A percentile compares a stretch with the other conserved stretches of the same genome.
Conservation (phyloP, 352 stramenopile genomes). For the Phytophthora kernoviae region DNA sequence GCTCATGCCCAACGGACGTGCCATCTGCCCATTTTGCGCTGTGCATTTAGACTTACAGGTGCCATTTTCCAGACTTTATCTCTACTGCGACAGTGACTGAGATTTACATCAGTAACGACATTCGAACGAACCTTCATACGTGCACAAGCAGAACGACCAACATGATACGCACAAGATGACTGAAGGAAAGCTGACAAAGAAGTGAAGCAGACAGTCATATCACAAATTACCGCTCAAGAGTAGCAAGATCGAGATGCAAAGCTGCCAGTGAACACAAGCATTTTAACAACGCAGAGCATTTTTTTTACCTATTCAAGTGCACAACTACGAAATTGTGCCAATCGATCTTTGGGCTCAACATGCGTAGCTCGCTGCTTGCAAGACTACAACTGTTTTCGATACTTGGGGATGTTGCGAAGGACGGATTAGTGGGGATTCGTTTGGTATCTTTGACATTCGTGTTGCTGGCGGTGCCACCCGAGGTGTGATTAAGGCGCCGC, state of each 20-base stretch:
- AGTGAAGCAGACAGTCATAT: too few species aligned
- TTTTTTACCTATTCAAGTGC: too few species aligned
- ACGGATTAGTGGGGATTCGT: constrained; percentile 10
- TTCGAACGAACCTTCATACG: neutral
- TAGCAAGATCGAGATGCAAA: too few species aligned
- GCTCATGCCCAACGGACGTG: constrained; percentile 74
- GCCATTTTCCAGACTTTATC: constrained; percentile 75
- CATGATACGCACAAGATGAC: too few species aligned
- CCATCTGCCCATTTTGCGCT: constrained; percentile 84
- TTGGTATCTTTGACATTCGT: constrained; percentile 29
- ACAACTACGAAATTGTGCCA: too few species aligned
- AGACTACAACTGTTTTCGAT: constrained; percentile 20
- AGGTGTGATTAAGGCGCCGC: constrained; percentile 61
- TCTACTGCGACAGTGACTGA: constrained; percentile 69
- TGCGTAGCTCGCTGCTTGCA: neutral
- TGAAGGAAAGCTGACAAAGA: too few species aligned
- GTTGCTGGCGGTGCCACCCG: constrained; percentile 7
- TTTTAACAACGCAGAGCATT: too few species aligned
- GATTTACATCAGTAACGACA: constrained; percentile 6
- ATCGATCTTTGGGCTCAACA: too few species aligned
- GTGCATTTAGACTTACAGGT: constrained; percentile 66
- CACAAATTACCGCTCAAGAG: too few species aligned
- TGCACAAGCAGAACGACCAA: neutral
- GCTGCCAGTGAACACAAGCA: too few species aligned
- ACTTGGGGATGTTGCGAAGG: constrained; percentile 24